Evolutionary conservation across 2,329 filamentous ascomycete species (phyloP), one percentile per base, ranked within the genome.

Genomic region (Sphaerulina vaccinii): DNA sequence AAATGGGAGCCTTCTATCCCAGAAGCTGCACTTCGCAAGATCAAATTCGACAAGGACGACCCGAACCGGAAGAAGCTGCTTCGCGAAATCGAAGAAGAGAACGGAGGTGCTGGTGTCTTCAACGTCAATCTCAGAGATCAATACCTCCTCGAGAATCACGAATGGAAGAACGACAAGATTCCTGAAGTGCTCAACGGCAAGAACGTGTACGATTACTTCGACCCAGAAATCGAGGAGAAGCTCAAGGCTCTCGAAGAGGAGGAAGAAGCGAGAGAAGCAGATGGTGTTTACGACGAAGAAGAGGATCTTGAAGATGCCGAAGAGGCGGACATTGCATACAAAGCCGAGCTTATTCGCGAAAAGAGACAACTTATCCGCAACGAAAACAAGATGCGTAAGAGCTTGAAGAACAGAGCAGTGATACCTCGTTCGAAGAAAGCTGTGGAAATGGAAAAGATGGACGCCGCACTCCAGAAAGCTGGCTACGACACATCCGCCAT

Each of bases 191-290:
- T 91, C 71, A 85, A 97, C 68, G 93, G 93, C 72, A 91, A 92
- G 80, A 99, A 99, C 71, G 88, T 99, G 52, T 93, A 92, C 75
- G 93, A 99, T 73, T 99, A 89, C 71, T 84, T 99, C 67, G 93
- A 97, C 66, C 91, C 92, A 1, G 95, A 99, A 50, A 99, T 99
- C 68, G 93, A 96, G 66, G 81, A 84, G 61, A 97, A 96, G 77
- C 82, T 99, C 43, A 85, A 86, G 45, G 90, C 90, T 50, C 80
- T 99, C 27, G 93, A 99, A 72, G 91, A 91, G 57, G 95, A 99
- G 69, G 93, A 99, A 71, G 92, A 96, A 75, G 86, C 86, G 64
- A 82, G 97, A 11, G 87, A 96, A 72, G 86, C 84, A 6, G 89
- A 96, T 59, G 93, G 93, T 54, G 96, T 87, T 79, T 99, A 99